Conservation (phyloP, 805 yeast species). For the Zygosaccharomyces bailii region DNA sequence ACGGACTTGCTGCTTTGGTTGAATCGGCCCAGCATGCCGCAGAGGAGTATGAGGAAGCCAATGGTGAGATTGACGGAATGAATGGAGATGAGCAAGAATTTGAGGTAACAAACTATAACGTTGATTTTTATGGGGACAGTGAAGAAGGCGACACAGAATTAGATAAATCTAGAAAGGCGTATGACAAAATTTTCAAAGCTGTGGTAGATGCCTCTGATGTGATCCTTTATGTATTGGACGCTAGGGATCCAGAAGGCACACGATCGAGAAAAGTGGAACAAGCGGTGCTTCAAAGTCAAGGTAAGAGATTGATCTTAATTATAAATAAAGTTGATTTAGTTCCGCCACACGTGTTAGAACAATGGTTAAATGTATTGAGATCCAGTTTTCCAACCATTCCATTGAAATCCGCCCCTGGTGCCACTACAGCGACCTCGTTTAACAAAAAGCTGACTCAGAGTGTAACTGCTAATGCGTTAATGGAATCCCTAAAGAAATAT, state of each 20-base stretch:
- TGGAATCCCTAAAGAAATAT: slow-evolving; percentile 80
- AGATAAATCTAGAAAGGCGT: slow-evolving; percentile 83
- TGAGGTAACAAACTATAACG: slow-evolving; percentile 51
- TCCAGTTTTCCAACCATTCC: slow-evolving; percentile 91
- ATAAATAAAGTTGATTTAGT: slow-evolving; percentile 90
- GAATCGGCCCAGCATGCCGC: slow-evolving; percentile 92
- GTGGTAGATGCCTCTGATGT: slow-evolving; percentile 94
- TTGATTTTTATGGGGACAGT: slow-evolving; percentile 42
- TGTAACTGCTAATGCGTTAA: slow-evolving; percentile 66
- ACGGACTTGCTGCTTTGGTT: slow-evolving; percentile 76
- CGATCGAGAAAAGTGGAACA: slow-evolving; percentile 90
- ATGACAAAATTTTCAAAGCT: slow-evolving; percentile 87
- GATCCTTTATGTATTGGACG: slow-evolving; percentile 88
- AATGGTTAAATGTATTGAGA: slow-evolving; percentile 78
- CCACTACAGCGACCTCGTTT: slow-evolving; percentile 63
- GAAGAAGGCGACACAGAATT: slow-evolving; percentile 47
- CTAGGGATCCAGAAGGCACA: slow-evolving; percentile 95
- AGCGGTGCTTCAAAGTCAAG: slow-evolving; percentile 71
- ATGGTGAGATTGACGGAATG: slow-evolving; percentile 44
- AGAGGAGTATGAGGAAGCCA: slow-evolving; percentile 50
- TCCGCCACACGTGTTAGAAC: slow-evolving; percentile 77
- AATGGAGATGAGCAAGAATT: slow-evolving; percentile 45
- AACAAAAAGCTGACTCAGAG: slow-evolving; percentile 70
- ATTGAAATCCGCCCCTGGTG: slow-evolving; percentile 72
- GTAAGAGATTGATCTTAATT: slow-evolving; percentile 77